Evolutionary conservation across 495 filamentous ascomycete species (phyloP).

Genomic region (Tuber brumale): DNA sequence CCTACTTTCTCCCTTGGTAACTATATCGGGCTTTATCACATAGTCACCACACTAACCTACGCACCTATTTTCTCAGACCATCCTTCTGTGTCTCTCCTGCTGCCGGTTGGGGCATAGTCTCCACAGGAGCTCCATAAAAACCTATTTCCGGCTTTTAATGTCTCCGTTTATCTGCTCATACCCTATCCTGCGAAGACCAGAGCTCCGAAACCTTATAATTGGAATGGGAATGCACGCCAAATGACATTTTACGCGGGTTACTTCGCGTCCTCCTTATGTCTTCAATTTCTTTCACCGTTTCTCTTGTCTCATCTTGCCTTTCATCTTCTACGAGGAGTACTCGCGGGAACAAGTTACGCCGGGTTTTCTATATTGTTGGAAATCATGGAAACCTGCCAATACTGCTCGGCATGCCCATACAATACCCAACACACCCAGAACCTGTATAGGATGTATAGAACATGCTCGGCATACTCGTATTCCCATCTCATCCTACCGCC

Average conservation of each 20-base stretch:
- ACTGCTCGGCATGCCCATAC: too few species aligned
- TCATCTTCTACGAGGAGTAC: not conserved
- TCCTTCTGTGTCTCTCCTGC: not conserved
- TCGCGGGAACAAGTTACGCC: not conserved
- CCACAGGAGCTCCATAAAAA: not conserved
- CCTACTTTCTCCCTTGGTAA: not conserved
- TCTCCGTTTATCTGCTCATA: not conserved
- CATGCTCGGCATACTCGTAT: too few species aligned
- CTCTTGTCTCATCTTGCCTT: not conserved
- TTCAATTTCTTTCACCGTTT: too few species aligned
- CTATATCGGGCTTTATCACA: not conserved
- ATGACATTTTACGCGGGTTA: not conserved
- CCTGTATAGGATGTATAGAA: too few species aligned
- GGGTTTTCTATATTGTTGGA: not conserved
- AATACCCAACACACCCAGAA: too few species aligned
- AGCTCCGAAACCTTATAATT: not conserved
- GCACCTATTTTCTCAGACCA: not conserved
- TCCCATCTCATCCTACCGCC: too few species aligned
- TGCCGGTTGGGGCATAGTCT: not conserved
- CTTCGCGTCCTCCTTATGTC: not conserved
- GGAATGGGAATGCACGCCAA: not conserved
- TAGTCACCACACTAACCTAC: not conserved
- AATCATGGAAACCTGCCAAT: too few species aligned
- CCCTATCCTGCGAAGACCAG: not conserved
- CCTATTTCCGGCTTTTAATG: not conserved